Evolutionary conservation across 1,284 basidiomycete species (phyloP).

Genomic region (Sporisorium exsertum): DNA sequence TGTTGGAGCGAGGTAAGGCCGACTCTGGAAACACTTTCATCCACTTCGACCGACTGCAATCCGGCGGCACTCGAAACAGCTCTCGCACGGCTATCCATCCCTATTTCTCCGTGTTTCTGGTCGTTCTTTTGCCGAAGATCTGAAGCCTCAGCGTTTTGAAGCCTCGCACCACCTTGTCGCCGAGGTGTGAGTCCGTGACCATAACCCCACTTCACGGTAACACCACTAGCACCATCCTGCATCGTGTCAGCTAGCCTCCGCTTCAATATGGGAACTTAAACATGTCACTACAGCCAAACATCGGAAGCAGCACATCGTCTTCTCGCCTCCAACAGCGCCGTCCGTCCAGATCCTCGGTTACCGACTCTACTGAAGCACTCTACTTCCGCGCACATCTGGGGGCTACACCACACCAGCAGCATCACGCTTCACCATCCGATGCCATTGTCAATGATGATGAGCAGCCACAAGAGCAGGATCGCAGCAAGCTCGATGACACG

Average conservation of each 20-base stretch:
- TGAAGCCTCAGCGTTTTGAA: neutral
- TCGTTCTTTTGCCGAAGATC: conserved; percentile 6
- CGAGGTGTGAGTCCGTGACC: neutral
- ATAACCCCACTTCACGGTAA: no score
- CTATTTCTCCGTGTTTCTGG: conserved; percentile 3
- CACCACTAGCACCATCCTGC: no score
- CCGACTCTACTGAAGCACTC: conserved; percentile 17
- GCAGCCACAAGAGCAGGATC: conserved; percentile 9
- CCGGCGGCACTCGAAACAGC: neutral
- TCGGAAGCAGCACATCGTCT: neutral
- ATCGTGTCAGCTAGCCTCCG: no score
- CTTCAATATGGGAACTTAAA: neutral
- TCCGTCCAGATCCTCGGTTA: conserved; percentile 21
- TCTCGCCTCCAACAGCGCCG: conserved; percentile 23
- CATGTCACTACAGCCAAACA: conserved; percentile 14
- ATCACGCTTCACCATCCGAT: neutral
- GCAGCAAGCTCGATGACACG: conserved; percentile 21
- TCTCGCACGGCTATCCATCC: neutral
- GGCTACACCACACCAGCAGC: conserved; percentile 5
- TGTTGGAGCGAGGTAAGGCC: neutral
- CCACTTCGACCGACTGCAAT: neutral
- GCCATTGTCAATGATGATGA: conserved; percentile 22
- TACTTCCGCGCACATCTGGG: conserved; percentile 23
- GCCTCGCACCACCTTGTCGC: neutral
- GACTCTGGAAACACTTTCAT: conserved; percentile 6